These are phyloP conservation scores for Ophiostoma sp. DNA, from an alignment of 2,329 filamentous ascomycete genomes.

Conservation along the genomic window DNA sequence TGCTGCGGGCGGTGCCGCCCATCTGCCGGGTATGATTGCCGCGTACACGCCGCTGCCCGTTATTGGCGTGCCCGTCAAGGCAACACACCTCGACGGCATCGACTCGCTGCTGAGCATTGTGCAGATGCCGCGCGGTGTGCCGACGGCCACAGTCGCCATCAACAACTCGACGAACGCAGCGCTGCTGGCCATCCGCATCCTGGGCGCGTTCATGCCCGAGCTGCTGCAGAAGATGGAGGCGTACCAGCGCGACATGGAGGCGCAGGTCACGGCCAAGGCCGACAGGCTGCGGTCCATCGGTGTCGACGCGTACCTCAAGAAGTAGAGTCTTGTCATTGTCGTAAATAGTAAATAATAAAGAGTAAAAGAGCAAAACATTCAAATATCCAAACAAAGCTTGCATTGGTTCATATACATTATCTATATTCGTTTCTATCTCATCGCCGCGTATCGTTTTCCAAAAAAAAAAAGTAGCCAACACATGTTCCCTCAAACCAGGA, in stretches of 20 bases:
- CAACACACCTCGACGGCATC: constrained; percentile 63
- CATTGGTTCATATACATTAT: neutral
- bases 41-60: constrained; percentile 67
- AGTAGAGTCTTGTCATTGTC: constrained; percentile 4
- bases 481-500: too few species aligned
- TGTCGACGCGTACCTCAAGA: constrained; percentile 35
- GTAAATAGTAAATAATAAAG: neutral
- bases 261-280: constrained; percentile 59
- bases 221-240: constrained; percentile 50
- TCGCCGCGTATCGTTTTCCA: too few species aligned
- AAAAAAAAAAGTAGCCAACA: too few species aligned
- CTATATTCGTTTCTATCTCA: neutral
- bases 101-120: constrained; percentile 69
- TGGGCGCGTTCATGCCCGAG: constrained; percentile 38
- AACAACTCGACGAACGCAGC: constrained; percentile 72
- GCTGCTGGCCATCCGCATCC: constrained; percentile 25
- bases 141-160: constrained; percentile 67
- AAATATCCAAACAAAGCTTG: neutral
- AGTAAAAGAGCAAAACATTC: neutral
- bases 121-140: constrained; percentile 59
- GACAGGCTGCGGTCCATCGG: constrained; percentile 49
- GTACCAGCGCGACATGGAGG: constrained; percentile 56
- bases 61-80: constrained; percentile 72
- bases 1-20: constrained; percentile 67
- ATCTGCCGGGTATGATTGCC: constrained; percentile 69